phyloP scores from a whole-genome alignment of 345 rosid species.

The Eucalyptus erythrocorys region DNA sequence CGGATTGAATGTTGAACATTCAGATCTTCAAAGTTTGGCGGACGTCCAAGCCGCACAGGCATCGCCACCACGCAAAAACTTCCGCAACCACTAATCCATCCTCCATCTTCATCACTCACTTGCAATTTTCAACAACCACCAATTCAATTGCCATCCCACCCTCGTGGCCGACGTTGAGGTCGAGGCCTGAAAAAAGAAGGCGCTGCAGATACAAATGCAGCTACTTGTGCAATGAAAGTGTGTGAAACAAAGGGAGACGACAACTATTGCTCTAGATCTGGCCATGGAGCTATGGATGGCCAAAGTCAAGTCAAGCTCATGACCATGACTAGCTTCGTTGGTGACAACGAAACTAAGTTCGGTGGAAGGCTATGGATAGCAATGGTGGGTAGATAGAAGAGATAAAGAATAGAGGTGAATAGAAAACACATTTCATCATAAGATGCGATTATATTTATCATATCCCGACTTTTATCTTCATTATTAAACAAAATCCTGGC shows the following conservation, averaged over 20 bases:
- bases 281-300: background rate
- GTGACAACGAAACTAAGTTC: no score
- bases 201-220: fast-evolving
- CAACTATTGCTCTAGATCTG: background rate
- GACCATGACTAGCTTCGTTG: fast-evolving
- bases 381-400: fast-evolving
- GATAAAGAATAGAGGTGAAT: fast-evolving
- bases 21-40: background rate
- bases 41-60: background rate
- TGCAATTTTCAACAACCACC: background rate
- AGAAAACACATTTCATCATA: fast-evolving
- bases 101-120: background rate
- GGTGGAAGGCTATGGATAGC: fast-evolving
- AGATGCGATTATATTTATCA: no score
- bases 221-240: no score
- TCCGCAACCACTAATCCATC: background rate
- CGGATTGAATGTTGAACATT: background rate
- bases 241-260: background rate
- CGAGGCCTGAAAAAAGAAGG: no score
- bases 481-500: background rate
- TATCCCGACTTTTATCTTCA: no score
- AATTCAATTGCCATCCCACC: background rate
- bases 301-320: fast-evolving
- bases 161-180: background rate
- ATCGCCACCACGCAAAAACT: background rate